Conservation (phyloP, 148 eudicot genomes). For the Dysphania ambrosioides region DNA sequence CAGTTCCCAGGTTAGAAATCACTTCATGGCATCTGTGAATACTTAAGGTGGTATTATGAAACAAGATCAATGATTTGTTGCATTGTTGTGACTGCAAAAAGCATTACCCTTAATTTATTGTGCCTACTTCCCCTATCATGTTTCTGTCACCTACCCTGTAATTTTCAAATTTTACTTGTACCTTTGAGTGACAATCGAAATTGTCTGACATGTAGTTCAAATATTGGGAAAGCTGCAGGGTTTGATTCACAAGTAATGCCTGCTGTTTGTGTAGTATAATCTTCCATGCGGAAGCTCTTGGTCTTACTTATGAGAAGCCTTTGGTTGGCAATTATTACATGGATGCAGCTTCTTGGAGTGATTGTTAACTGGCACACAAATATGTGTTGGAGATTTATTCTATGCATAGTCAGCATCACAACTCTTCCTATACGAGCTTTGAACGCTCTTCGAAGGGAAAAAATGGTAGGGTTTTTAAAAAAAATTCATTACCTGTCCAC, state of each 20-base stretch:
- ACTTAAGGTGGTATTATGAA: background rate
- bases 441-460: constrained; percentile 59
- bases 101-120: background rate
- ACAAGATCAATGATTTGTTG: background rate
- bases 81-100: background rate
- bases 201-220: constrained; percentile 2
- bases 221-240: background rate
- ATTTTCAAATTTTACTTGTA: background rate
- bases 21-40: background rate
- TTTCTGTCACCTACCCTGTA: background rate
- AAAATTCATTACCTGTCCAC: too few species aligned
- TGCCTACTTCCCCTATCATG: background rate
- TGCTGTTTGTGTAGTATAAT: constrained; percentile 29
- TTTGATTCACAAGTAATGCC: constrained; percentile 20
- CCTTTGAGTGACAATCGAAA: background rate
- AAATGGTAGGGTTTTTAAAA: constrained; percentile 47
- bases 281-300: constrained; percentile 31
- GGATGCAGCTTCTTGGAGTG: constrained; percentile 49
- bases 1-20: background rate
- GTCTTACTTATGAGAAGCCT: constrained; percentile 36
- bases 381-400: constrained; percentile 41
- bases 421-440: constrained; percentile 59
- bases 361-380: constrained; percentile 42
- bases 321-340: constrained; percentile 42
- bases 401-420: constrained; percentile 37